Percentiles rank a stretch among this genome's conserved stretches.
Conservation (phyloP, 2,329 filamentous ascomycete genomes). For the Colletotrichum chlorophyti region DNA sequence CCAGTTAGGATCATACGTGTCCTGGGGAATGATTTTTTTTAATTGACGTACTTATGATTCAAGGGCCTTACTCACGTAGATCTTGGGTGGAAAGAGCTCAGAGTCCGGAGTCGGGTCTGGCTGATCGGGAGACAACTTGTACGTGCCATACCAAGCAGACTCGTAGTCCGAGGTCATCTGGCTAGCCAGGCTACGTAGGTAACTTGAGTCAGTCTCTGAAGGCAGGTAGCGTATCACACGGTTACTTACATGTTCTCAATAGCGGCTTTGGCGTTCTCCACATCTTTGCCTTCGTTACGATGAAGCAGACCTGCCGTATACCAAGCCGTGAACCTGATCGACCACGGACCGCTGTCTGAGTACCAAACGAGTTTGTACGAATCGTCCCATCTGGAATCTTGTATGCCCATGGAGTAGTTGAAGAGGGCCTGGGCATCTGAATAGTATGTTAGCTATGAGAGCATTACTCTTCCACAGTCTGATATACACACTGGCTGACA, state of each 20-base stretch:
- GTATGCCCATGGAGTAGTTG: slow-evolving; percentile 46
- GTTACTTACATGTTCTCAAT: slow-evolving; percentile 42
- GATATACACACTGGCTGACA: slow-evolving; percentile 5
- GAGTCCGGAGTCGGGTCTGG: slow-evolving; percentile 43
- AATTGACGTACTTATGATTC: too few species aligned
- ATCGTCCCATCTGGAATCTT: slow-evolving; percentile 46
- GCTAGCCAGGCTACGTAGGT: slow-evolving; percentile 33
- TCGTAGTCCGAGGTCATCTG: slow-evolving; percentile 45
- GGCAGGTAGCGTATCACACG: background rate
- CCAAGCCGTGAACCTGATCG: slow-evolving; percentile 50
- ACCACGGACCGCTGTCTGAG: slow-evolving; percentile 49
- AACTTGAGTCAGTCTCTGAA: background rate
- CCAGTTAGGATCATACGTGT: slow-evolving; percentile 43
- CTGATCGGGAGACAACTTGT: slow-evolving; percentile 47
- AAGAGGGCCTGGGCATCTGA: slow-evolving; percentile 44
- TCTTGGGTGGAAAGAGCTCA: slow-evolving; percentile 39
- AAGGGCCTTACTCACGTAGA: slow-evolving; percentile 42
- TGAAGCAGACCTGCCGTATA: slow-evolving; percentile 45
- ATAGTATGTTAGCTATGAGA: background rate
- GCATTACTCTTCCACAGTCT: background rate
- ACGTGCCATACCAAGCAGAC: slow-evolving; percentile 49
- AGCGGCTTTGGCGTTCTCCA: slow-evolving; percentile 41
- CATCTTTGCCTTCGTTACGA: slow-evolving; percentile 42
- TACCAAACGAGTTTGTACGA: slow-evolving; percentile 51
- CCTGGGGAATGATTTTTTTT: too few species aligned